Evolutionary conservation across 2,329 filamentous ascomycete species (phyloP).

Genomic region (Graphium sp.): DNA sequence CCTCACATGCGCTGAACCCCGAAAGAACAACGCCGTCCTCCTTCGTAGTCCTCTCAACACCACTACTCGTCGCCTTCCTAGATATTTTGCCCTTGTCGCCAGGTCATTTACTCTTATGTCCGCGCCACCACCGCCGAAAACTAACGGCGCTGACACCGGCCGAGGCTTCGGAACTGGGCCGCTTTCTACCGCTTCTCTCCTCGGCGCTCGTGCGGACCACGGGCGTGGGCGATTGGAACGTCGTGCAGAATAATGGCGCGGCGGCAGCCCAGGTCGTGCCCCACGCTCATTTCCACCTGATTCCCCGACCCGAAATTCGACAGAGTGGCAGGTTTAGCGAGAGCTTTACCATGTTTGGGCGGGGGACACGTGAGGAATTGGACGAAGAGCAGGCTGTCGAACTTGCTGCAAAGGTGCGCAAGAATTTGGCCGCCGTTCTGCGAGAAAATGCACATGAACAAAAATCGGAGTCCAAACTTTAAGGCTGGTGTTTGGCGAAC

Average conservation of each 20-base stretch:
- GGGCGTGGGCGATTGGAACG: conserved; percentile 75
- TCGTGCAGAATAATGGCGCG: conserved; percentile 89
- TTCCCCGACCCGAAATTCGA: conserved; percentile 59
- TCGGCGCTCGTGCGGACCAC: conserved; percentile 52
- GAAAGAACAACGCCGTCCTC: conserved; percentile 22
- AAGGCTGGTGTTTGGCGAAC: too few relatives aligned
- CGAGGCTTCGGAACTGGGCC: conserved; percentile 52
- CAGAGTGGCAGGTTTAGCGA: conserved; percentile 34
- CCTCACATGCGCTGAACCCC: conserved; percentile 15
- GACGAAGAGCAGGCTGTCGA: conserved; percentile 56
- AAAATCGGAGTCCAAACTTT: too few relatives aligned
- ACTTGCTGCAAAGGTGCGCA: conserved; percentile 38
- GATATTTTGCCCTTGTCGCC: conserved; percentile 79
- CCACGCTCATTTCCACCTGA: conserved; percentile 89
- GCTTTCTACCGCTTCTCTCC: conserved; percentile 54
- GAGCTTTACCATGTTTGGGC: conserved; percentile 72
- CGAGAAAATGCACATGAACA: too few relatives aligned
- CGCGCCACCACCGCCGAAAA: conserved; percentile 61
- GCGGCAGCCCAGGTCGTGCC: conserved; percentile 84
- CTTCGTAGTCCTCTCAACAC: conserved; percentile 62
- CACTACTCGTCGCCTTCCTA: conserved; percentile 67
- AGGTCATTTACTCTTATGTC: conserved; percentile 72
- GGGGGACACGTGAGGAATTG: conserved; percentile 54
- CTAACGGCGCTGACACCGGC: conserved; percentile 49
- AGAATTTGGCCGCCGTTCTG: conserved; percentile 28